phyloP scores from a whole-genome alignment of 805 yeast species.

The Candida nitratophila region DNA sequence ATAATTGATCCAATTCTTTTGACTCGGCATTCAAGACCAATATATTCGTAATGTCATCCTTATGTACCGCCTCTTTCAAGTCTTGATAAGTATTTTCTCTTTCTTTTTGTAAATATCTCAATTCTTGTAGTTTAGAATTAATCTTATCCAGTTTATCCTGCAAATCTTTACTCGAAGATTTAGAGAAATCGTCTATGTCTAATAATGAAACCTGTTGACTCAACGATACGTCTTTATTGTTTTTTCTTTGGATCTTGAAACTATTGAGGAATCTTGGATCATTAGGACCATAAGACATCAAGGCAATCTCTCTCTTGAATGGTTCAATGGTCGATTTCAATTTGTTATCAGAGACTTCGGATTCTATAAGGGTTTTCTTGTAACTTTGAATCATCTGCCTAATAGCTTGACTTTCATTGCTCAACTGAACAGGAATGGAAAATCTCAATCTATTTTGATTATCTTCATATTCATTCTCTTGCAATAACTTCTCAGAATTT shows the following conservation, averaged over 20 bases:
- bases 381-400: conserved; percentile 53
- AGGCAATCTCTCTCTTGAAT: conserved; percentile 32
- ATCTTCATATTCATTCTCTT: conserved; percentile 23
- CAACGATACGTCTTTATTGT: conserved; percentile 3
- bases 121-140: conserved; percentile 51
- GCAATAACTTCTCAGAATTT: conserved; percentile 26
- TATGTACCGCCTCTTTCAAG: conserved; percentile 62
- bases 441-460: conserved; percentile 25
- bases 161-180: conserved; percentile 9
- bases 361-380: conserved; percentile 55
- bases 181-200: conserved; percentile 54
- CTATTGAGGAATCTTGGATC: conserved; percentile 31
- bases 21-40: conserved; percentile 51
- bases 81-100: conserved; percentile 54
- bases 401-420: conserved; percentile 7
- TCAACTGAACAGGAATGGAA: conserved; percentile 26
- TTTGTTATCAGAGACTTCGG: conserved; percentile 51
- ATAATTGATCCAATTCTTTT: conserved; percentile 40
- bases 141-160: conserved; percentile 37
- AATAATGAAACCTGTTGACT: conserved; percentile 37
- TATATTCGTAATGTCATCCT: conserved; percentile 78
- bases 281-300: conserved; percentile 37
- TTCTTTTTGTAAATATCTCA: conserved; percentile 58
- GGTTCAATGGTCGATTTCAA: conserved; percentile 41
- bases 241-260: conserved; percentile 11